phyloP scores from a whole-genome alignment of 495 filamentous ascomycete genomes.

The Aspergillus sparsus region DNA sequence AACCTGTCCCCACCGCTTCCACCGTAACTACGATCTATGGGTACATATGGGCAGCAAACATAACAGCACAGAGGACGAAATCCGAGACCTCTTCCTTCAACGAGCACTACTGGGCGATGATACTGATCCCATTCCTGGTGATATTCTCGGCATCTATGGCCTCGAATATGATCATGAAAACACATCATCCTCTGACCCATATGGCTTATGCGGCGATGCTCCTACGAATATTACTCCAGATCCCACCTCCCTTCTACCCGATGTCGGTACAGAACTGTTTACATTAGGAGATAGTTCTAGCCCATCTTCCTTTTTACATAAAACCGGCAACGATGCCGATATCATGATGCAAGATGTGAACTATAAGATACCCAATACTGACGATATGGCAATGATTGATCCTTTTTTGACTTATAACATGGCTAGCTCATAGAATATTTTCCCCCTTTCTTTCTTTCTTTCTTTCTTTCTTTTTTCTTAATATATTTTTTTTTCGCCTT shows the following conservation, averaged over 20 bases:
- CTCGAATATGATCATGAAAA: conserved; percentile 40
- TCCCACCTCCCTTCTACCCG: neutral
- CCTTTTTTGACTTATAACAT: conserved; percentile 37
- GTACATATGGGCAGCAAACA: conserved; percentile 63
- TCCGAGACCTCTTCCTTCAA: conserved; percentile 49
- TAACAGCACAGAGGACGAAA: conserved; percentile 49
- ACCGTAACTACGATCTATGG: conserved; percentile 66
- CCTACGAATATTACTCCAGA: conserved; percentile 3
- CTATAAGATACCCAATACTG: conserved; percentile 36
- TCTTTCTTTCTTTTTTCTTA: neutral
- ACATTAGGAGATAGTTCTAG: conserved; percentile 3
- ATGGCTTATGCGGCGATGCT: conserved; percentile 12
- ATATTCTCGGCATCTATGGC: conserved; percentile 47
- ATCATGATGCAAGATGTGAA: conserved; percentile 36
- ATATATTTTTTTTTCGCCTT: neutral
- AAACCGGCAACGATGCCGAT: conserved; percentile 25
- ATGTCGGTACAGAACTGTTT: conserved; percentile 13
- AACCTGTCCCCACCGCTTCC: conserved; percentile 61
- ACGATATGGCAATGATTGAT: conserved; percentile 41
- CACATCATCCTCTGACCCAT: conserved; percentile 26
- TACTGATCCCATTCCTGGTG: conserved; percentile 28
- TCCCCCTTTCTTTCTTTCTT: conserved; percentile 2
- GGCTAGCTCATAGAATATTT: conserved; percentile 27
- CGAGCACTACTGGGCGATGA: conserved; percentile 41
- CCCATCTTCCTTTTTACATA: conserved; percentile 13